A percentile compares a stretch with the other conserved stretches of the same genome.
These are phyloP conservation scores for Colletotrichum tropicale DNA, from an alignment of 2,329 filamentous ascomycete species.

Conservation along the genomic window DNA sequence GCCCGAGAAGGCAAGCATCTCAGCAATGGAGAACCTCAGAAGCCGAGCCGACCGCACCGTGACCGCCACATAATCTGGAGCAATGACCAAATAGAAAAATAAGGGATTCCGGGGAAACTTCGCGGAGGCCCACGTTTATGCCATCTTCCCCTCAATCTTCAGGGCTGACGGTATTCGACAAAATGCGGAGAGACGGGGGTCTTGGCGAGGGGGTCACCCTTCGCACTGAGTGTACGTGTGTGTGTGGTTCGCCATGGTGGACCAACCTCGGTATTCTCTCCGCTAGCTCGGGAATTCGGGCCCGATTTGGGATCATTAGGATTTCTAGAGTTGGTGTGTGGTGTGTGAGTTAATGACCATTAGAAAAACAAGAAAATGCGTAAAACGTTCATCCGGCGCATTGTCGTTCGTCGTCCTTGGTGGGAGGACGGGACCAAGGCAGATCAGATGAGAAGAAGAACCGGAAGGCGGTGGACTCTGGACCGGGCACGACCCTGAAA, in stretches of 20 bases:
- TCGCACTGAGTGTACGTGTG: neutral
- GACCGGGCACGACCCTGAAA: conserved; percentile 4
- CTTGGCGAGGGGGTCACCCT: neutral
- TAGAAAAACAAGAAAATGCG: neutral
- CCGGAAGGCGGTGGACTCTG: neutral
- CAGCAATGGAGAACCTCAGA: neutral
- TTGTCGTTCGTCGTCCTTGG: neutral
- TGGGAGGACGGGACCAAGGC: neutral
- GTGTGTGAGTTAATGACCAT: neutral
- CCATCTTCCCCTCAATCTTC: neutral
- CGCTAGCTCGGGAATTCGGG: neutral
- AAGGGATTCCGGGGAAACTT: conserved; percentile 20
- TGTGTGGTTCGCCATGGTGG: neutral
- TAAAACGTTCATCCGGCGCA: conserved; percentile 11
- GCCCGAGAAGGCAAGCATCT: neutral
- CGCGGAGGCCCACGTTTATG: conserved; percentile 9
- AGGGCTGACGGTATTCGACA: neutral
- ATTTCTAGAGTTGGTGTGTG: neutral
- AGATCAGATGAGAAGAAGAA: conserved; percentile 10
- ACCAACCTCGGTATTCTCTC: conserved; percentile 13
- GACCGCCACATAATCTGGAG: neutral
- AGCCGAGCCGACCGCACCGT: neutral
- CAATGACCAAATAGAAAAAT: neutral
- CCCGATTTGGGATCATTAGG: neutral
- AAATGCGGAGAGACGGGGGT: conserved; percentile 5